Percentiles rank a stretch among this genome's conserved stretches.
Conservation (phyloP, 1,139 yeast genomes). For the Geotrichum europaeum region DNA sequence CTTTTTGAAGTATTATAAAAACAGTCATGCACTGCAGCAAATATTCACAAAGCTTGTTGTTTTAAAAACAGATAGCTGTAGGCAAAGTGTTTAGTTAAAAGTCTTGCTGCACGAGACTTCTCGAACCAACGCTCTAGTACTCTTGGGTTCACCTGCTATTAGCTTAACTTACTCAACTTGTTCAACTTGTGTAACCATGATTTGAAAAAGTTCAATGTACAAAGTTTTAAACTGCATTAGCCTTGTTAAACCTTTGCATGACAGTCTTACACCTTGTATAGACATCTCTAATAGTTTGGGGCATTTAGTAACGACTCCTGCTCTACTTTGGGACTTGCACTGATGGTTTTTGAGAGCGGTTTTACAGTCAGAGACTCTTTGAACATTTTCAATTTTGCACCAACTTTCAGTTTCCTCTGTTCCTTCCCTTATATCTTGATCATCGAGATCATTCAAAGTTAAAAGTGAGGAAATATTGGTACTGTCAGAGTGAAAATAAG, state of each 20-base stretch:
- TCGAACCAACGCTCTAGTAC: background rate
- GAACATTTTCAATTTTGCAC: background rate
- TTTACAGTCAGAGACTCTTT: background rate
- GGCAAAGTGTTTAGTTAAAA: too few species aligned
- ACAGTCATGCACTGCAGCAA: too few species aligned
- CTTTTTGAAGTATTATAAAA: too few species aligned
- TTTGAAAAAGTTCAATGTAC: conserved; percentile 14
- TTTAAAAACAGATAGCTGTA: too few species aligned
- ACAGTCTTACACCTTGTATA: background rate
- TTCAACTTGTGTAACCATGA: conserved; percentile 9
- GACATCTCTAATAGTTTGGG: background rate
- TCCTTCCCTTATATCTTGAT: background rate
- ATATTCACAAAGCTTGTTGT: too few species aligned
- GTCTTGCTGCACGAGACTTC: background rate
- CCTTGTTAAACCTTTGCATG: conserved; percentile 1
- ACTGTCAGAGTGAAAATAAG: background rate
- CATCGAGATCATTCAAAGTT: background rate
- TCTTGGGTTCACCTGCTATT: background rate
- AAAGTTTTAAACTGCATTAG: conserved; percentile 11
- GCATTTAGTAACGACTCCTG: background rate
- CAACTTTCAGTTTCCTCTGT: background rate
- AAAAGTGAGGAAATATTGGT: background rate
- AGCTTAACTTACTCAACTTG: background rate
- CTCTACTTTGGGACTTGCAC: background rate
- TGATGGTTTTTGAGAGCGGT: background rate